Conservation (phyloP, 2,329 filamentous ascomycete species). For the Penicillium freii region DNA sequence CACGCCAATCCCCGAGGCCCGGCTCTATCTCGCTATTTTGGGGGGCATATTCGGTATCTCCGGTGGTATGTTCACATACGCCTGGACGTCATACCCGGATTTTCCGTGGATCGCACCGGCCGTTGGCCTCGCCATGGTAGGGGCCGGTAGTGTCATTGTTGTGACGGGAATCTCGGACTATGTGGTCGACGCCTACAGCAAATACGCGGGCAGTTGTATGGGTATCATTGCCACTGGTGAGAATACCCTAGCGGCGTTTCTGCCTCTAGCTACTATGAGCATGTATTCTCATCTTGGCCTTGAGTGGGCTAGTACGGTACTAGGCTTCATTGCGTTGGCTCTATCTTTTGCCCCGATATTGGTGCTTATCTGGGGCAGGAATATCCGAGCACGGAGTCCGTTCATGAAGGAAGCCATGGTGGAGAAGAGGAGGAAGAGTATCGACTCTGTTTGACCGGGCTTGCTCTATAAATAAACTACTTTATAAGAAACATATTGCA, state of each 20-base stretch:
- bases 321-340: slow-evolving; percentile 42
- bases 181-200: slow-evolving; percentile 50
- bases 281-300: slow-evolving; percentile 42
- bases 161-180: slow-evolving; percentile 51
- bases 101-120: slow-evolving; percentile 39
- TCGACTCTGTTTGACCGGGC: slow-evolving; percentile 17
- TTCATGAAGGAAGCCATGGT: slow-evolving; percentile 28
- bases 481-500: not conserved
- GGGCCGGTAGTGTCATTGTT: slow-evolving; percentile 44
- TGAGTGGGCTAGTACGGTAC: slow-evolving; percentile 42
- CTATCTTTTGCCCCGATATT: slow-evolving; percentile 39
- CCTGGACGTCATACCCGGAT: slow-evolving; percentile 34
- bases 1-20: slow-evolving; percentile 44
- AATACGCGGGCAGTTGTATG: slow-evolving; percentile 49
- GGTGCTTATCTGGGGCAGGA: slow-evolving; percentile 39
- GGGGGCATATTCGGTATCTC: slow-evolving; percentile 35
- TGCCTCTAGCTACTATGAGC: slow-evolving; percentile 45
- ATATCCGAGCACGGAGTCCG: slow-evolving; percentile 33
- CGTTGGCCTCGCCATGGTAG: slow-evolving; percentile 38
- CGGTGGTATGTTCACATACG: slow-evolving; percentile 39
- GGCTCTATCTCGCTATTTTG: slow-evolving; percentile 44
- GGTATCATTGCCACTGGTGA: slow-evolving; percentile 47
- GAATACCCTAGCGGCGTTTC: slow-evolving; percentile 44
- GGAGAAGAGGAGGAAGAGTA: slow-evolving; percentile 25
- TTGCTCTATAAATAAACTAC: slow-evolving; percentile 1